Percentiles rank a stretch among this genome's conserved stretches.
Conservation (phyloP, 1,284 basidiomycete genomes). For the Hemileia vastatrix region DNA sequence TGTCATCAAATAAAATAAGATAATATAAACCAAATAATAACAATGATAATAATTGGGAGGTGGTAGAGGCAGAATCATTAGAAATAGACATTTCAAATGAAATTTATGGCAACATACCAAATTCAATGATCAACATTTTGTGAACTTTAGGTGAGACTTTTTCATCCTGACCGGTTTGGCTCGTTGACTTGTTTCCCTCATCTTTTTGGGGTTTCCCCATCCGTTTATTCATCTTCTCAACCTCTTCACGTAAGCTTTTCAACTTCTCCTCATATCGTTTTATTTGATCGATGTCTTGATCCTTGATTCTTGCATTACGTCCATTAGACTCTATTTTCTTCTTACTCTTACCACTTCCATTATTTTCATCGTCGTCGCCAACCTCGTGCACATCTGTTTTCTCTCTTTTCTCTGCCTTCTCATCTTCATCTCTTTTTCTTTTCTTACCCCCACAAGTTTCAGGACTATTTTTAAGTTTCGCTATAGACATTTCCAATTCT, state of each 20-base stretch:
- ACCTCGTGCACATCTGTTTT: constrained; percentile 46
- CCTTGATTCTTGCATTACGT: constrained; percentile 23
- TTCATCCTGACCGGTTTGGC: background rate
- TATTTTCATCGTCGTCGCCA: constrained; percentile 44
- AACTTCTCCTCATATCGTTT: constrained; percentile 24
- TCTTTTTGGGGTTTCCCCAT: background rate
- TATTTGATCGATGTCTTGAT: constrained; percentile 5
- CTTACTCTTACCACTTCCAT: constrained; percentile 33
- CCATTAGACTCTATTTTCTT: constrained; percentile 44
- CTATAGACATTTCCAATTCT: constrained; percentile 62
- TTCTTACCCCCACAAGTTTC: constrained; percentile 37
- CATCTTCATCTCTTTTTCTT: constrained; percentile 54
- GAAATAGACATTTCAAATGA: too few species aligned
- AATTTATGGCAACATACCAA: background rate
- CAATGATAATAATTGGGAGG: too few species aligned
- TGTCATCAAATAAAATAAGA: background rate
- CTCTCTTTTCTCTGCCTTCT: constrained; percentile 39
- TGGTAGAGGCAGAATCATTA: too few species aligned
- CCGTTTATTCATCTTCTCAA: background rate
- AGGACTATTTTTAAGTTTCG: constrained; percentile 51
- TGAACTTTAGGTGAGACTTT: constrained; percentile 46
- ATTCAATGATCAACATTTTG: constrained; percentile 69
- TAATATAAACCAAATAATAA: too few species aligned
- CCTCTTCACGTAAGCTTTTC: background rate
- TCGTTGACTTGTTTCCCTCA: background rate